Conservation (phyloP, 495 filamentous ascomycete species). For the Saxophila tyrrhenica region DNA sequence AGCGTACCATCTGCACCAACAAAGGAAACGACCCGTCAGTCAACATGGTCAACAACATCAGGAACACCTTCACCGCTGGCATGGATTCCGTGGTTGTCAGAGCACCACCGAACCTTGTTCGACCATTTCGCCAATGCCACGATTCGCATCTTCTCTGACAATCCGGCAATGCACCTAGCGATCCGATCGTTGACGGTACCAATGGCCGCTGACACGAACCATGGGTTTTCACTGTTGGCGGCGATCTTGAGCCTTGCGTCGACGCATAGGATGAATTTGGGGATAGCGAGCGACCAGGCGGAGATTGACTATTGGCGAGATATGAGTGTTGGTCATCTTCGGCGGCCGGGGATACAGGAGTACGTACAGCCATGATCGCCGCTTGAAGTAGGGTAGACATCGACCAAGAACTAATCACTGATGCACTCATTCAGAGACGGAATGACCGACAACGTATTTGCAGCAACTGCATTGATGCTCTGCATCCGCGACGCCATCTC, state of each 20-base stretch:
- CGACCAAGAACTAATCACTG: too few species aligned
- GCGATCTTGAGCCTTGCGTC: not conserved
- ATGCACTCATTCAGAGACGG: not conserved
- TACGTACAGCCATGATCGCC: not conserved
- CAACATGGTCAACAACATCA: not conserved
- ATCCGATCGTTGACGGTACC: not conserved
- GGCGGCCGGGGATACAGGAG: not conserved
- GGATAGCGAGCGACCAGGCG: not conserved
- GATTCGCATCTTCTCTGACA: not conserved
- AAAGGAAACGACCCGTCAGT: not conserved
- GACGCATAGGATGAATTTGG: constrained; percentile 1
- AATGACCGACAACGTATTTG: not conserved
- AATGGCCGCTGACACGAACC: not conserved
- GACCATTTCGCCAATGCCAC: not conserved
- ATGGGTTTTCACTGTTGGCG: not conserved
- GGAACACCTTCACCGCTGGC: not conserved
- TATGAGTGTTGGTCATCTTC: not conserved
- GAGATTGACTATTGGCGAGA: constrained; percentile 1
- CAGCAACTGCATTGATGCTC: not conserved
- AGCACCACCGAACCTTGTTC: not conserved
- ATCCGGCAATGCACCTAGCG: not conserved
- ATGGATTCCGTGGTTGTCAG: not conserved
- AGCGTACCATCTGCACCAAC: not conserved
- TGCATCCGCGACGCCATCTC: constrained; percentile 1
- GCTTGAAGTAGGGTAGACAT: not conserved